Evolutionary conservation across 495 filamentous ascomycete species (phyloP), one percentile per base, ranked within the genome.

Genomic region (Hyaloscypha variabilis): DNA sequence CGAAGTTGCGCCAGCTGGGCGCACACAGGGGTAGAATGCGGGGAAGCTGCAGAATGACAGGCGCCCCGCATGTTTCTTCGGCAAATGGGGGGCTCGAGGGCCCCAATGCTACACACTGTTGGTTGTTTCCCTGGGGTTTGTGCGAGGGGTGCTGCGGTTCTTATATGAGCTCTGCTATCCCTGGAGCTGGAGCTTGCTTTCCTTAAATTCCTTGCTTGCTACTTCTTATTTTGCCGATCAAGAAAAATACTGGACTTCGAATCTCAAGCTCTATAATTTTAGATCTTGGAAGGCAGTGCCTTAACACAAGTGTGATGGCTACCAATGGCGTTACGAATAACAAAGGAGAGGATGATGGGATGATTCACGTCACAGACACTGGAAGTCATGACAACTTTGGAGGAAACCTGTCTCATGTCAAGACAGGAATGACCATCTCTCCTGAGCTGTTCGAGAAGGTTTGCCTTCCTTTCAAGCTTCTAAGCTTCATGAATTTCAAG

Each of bases 371-470:
- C 54, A 21, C 54, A 29, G 28, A 58, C 28, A 24, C 4, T 25
- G 53, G 24, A 6, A 29, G 25, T 25, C 23, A 59, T 34, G 62
- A 63, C 14, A 24, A 36, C 8, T 34, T 52, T 26, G 46, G 29
- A 6, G n/a, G n/a, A 6, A 28, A 61, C 29, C 58, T 65, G 17
- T 29, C 26, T 5, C 60, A 67, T 5, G 42, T 63, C 10, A 67
- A 67, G 53, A 58, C 65, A 0, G 65, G 24, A 19, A 63, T 82
- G 52, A 79, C 78, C 8, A 79, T 83, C 71, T 80, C 82, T 6
- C 81, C 82, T 17, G 83, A 85, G 77, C 74, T 85, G 25, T 86
- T 85, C 51, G 82, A 86, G 74, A 85, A 85, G 72, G 77, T 77
- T 60, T 56, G 60, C 26, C 17, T 39, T 51, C 3, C 30, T 34